Conservation (phyloP, 2,329 filamentous ascomycete species). For the Calonectria pseudoreteaudii region DNA sequence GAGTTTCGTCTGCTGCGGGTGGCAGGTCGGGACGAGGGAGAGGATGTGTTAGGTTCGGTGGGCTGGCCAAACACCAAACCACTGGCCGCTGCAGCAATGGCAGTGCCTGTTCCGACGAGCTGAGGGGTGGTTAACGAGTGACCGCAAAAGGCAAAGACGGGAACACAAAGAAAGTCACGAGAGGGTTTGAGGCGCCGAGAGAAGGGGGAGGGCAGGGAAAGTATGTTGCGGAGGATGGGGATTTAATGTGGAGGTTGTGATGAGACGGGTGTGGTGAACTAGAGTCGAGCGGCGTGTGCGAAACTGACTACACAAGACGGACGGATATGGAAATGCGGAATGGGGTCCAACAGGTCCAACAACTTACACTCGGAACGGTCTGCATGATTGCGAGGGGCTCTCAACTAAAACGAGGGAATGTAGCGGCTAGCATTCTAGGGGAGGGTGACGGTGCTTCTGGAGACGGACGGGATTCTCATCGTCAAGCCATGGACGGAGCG, state of each 20-base stretch:
- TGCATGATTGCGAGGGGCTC: constrained; percentile 61
- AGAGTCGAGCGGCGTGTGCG: constrained; percentile 22
- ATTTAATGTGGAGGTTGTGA: constrained; percentile 37
- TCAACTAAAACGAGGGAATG: constrained; percentile 53
- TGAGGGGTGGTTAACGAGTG: constrained; percentile 46
- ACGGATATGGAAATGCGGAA: constrained; percentile 18
- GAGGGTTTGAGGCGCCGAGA: constrained; percentile 35
- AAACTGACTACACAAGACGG: constrained; percentile 25
- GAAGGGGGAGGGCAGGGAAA: constrained; percentile 37
- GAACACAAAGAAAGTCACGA: constrained; percentile 35
- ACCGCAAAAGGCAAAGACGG: constrained; percentile 37
- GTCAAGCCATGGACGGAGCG: constrained; percentile 42
- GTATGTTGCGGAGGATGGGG: constrained; percentile 38
- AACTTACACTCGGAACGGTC: constrained; percentile 64
- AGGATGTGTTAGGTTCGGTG: constrained; percentile 52
- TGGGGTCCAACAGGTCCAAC: constrained; percentile 33
- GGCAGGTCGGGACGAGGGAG: constrained; percentile 42
- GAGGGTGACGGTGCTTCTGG: constrained; percentile 43
- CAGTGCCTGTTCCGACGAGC: constrained; percentile 73
- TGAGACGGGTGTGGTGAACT: constrained; percentile 29
- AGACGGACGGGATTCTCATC: constrained; percentile 45
- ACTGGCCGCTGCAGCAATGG: constrained; percentile 69
- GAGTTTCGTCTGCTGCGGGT: constrained; percentile 46
- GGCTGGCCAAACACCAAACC: constrained; percentile 71
- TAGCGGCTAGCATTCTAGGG: constrained; percentile 51